phyloP scores from a whole-genome alignment of 2,329 filamentous ascomycete species.

The Trichoderma semiorbis region DNA sequence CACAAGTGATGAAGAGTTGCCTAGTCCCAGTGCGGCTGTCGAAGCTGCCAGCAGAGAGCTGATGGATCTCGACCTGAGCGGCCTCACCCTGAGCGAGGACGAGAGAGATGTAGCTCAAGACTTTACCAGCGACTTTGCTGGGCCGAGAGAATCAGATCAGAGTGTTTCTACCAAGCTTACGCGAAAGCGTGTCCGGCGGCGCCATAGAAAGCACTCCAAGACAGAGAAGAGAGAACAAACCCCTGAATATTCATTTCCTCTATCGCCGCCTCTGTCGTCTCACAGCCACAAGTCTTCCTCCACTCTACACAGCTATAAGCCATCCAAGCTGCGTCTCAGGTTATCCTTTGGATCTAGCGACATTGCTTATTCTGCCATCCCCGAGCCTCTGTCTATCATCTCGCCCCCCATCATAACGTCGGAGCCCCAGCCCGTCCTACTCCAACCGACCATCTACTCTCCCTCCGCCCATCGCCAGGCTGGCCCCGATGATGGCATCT shows the following conservation, averaged over 20 bases:
- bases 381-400: slow-evolving; percentile 39
- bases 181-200: slow-evolving; percentile 39
- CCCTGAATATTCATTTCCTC: slow-evolving; percentile 16
- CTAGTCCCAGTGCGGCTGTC: slow-evolving; percentile 52
- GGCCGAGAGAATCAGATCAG: slow-evolving; percentile 30
- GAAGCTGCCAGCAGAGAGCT: slow-evolving; percentile 52
- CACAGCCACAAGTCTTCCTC: slow-evolving; percentile 23
- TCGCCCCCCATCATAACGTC: slow-evolving; percentile 48
- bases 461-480: slow-evolving; percentile 31
- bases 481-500: slow-evolving; percentile 44
- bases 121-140: slow-evolving; percentile 34
- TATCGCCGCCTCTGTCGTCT: not conserved
- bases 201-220: slow-evolving; percentile 36
- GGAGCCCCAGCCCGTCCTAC: slow-evolving; percentile 50
- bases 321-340: slow-evolving; percentile 26
- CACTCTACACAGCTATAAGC: slow-evolving; percentile 25
- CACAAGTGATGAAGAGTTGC: slow-evolving; percentile 38
- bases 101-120: slow-evolving; percentile 32
- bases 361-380: slow-evolving; percentile 26
- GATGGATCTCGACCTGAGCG: slow-evolving; percentile 37
- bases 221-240: slow-evolving; percentile 25
- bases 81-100: slow-evolving; percentile 36
- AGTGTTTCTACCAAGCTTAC: slow-evolving; percentile 49
- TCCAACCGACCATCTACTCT: slow-evolving; percentile 57
- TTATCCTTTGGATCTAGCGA: slow-evolving; percentile 27